These are phyloP conservation scores for Erysiphe pulchra DNA, from an alignment of 2,329 filamentous ascomycete genomes.

Conservation along the genomic window DNA sequence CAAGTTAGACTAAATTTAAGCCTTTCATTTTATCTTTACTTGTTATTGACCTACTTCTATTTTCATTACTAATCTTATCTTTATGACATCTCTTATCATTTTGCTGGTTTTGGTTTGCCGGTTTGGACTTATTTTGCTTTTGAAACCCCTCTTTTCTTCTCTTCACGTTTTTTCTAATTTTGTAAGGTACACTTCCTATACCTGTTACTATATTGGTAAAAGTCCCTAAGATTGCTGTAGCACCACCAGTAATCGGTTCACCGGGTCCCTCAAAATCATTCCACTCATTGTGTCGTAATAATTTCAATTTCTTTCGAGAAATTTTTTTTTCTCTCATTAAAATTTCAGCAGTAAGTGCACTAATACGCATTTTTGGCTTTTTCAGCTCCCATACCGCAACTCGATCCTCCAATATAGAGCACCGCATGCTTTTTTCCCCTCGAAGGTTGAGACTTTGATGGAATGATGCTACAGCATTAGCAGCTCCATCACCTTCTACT, in stretches of 20 bases:
- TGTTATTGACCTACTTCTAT: background rate
- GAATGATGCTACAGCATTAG: slow-evolving; percentile 42
- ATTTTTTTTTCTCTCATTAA: slow-evolving; percentile 34
- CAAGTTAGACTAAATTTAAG: background rate
- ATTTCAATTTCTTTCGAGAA: slow-evolving; percentile 33
- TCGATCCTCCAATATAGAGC: slow-evolving; percentile 34
- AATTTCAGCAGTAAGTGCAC: slow-evolving; percentile 37
- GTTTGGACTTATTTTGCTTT: slow-evolving; percentile 19
- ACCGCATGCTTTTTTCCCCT: slow-evolving; percentile 31
- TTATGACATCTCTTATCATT: background rate
- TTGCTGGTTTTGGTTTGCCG: slow-evolving; percentile 15
- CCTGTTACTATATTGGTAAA: slow-evolving; percentile 34
- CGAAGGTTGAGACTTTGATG: slow-evolving; percentile 30
- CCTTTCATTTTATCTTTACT: background rate
- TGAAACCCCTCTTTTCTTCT: slow-evolving; percentile 14
- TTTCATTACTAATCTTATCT: too few species aligned
- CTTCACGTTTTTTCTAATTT: slow-evolving; percentile 29
- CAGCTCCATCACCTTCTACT: slow-evolving; percentile 36
- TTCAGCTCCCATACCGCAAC: slow-evolving; percentile 42
- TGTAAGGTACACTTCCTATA: slow-evolving; percentile 35
- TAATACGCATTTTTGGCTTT: slow-evolving; percentile 31
- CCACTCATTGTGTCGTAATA: slow-evolving; percentile 45
- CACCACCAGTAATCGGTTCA: slow-evolving; percentile 42
- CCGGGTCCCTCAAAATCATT: slow-evolving; percentile 55
- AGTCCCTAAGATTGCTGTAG: slow-evolving; percentile 32